A percentile compares a stretch with the other conserved stretches of the same genome.
These are phyloP conservation scores for Tricholoma saponaceum DNA, from an alignment of 768 basidiomycete genomes.

Conservation along the genomic window DNA sequence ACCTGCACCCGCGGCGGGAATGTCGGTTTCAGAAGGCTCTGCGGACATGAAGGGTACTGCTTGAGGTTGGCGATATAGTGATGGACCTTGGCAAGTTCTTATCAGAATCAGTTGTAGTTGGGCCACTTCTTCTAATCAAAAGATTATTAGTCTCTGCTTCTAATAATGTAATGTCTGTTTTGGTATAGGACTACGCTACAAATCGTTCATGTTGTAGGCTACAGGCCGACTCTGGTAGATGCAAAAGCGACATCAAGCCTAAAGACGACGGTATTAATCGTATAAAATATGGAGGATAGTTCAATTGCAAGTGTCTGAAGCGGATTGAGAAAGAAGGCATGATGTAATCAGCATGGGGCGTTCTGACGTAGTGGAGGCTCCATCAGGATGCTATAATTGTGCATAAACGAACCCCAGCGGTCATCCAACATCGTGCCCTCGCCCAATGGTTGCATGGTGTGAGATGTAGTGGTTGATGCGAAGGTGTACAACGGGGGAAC, in stretches of 20 bases:
- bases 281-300: not conserved
- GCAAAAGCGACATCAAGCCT: not conserved
- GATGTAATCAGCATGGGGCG: not conserved
- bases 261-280: not conserved
- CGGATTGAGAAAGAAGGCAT: too few species aligned
- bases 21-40: not conserved
- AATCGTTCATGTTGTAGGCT: not conserved
- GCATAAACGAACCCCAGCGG: conserved; percentile 37
- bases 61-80: not conserved
- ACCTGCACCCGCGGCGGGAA: not conserved
- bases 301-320: not conserved
- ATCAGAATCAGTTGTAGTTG: not conserved
- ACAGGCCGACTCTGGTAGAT: not conserved
- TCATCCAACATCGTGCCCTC: conserved; percentile 29
- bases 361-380: conserved; percentile 1
- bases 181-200: not conserved
- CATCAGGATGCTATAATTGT: conserved; percentile 24
- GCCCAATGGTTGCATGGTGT: conserved; percentile 7
- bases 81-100: not conserved
- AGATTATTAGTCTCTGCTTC: not conserved
- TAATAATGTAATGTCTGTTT: not conserved
- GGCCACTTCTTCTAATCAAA: not conserved
- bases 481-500: conserved; percentile 21
- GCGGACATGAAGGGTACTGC: not conserved
- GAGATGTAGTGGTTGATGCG: not conserved